Percentiles rank a stretch among this genome's conserved stretches.
These are phyloP conservation scores for Xylariaceae sp. DNA, from an alignment of 2,329 filamentous ascomycete genomes.

Conservation along the genomic window DNA sequence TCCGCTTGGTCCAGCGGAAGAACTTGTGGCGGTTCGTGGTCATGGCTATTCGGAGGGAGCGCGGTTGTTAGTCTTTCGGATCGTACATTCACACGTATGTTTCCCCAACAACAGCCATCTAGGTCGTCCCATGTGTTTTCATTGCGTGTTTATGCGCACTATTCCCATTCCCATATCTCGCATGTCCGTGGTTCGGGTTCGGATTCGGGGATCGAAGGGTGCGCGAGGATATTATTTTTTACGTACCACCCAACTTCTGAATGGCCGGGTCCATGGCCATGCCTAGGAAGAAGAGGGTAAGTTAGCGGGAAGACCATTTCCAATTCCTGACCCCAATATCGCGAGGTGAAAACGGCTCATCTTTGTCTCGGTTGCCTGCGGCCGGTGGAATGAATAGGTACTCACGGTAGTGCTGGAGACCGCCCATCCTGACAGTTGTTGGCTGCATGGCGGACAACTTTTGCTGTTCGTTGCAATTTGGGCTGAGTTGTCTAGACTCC, in stretches of 20 bases:
- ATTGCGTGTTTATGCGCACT: no score
- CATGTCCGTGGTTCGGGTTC: no score
- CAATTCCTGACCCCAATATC: background rate
- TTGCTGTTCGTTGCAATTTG: no score
- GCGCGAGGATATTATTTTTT: no score
- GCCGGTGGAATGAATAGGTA: background rate
- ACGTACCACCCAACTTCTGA: conserved; percentile 42
- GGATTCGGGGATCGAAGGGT: background rate
- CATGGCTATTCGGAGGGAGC: conserved; percentile 56
- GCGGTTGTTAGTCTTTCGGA: background rate
- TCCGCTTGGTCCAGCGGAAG: conserved; percentile 88
- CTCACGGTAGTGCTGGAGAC: conserved; percentile 40
- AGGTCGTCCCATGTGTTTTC: no score
- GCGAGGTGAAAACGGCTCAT: background rate
- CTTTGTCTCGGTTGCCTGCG: background rate
- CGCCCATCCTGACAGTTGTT: conserved; percentile 36
- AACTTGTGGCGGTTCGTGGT: conserved; percentile 80
- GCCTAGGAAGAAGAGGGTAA: conserved; percentile 32
- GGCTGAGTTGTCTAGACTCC: no score
- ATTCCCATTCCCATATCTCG: no score
- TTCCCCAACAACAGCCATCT: no score
- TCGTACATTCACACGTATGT: no score
- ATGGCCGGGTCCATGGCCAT: conserved; percentile 44
- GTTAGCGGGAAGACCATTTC: conserved; percentile 25
- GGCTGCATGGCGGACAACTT: conserved; percentile 17